These are phyloP conservation scores for Teratosphaeriaceae sp. DNA, from an alignment of 2,329 filamentous ascomycete species.

Conservation along the genomic window DNA sequence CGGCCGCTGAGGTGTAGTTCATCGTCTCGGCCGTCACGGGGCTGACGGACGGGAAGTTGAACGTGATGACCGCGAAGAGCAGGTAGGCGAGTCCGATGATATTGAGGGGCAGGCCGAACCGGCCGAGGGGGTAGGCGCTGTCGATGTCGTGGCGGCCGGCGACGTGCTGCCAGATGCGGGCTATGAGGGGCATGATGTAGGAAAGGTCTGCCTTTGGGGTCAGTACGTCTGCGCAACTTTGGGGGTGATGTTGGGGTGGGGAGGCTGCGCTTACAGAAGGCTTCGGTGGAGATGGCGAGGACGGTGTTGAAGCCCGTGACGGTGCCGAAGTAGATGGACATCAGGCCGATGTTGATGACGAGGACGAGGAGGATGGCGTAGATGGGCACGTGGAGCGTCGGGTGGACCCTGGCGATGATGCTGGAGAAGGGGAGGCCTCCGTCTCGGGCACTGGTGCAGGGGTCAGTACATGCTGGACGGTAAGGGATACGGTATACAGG, in stretches of 20 bases:
- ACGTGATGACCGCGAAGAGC: conserved; percentile 28
- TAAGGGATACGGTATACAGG: no score
- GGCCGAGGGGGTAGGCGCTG: conserved; percentile 8
- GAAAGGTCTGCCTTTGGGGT: conserved; percentile 11
- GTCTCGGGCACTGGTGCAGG: conserved; percentile 22
- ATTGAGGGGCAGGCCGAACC: conserved; percentile 11
- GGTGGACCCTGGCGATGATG: conserved; percentile 17
- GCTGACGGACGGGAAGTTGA: conserved; percentile 6
- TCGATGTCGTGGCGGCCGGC: background rate
- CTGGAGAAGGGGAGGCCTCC: background rate
- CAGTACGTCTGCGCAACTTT: background rate
- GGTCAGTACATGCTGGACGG: conserved; percentile 27
- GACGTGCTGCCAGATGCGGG: conserved; percentile 19
- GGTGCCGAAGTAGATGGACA: background rate
- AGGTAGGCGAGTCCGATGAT: conserved; percentile 30
- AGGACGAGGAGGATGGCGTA: conserved; percentile 13
- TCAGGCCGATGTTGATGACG: conserved; percentile 26
- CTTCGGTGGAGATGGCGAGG: conserved; percentile 11
- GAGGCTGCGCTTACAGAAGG: conserved; percentile 13
- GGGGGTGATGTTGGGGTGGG: no score
- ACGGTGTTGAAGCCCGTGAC: conserved; percentile 15
- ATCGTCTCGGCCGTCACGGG: conserved; percentile 37
- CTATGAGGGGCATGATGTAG: conserved; percentile 26
- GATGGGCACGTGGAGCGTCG: conserved; percentile 22
- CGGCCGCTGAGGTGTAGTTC: conserved; percentile 47